Base-by-base conservation (phyloP, 2,329 filamentous ascomycete species). In the Clarireedia monteithiana region DNA sequence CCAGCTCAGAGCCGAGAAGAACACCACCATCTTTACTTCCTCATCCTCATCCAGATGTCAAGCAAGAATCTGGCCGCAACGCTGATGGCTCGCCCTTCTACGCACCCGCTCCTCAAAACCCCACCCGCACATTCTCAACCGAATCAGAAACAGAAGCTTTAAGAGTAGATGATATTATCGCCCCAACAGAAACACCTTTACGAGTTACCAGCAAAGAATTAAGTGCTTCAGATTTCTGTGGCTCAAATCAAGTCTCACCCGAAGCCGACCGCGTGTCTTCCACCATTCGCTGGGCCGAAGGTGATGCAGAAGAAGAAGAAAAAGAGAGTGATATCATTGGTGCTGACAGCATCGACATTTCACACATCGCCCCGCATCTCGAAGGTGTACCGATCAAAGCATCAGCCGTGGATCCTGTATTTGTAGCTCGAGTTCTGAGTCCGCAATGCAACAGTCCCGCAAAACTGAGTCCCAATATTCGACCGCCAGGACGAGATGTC, bases 351-450 rank as follows among this genome's bases (percentile, higher is more conserved):
- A 80, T 84, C 50, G 81, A 84, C 57, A 77, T 84, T 9, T 75
- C 78, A 45, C 75, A 78, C 58, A 78, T 83, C 26, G 76, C 83
- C 60, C 79, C 80, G 3, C 76, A 77, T 30, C 70, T 84, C n/a
- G 82, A 84, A 64, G 80, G 81, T 6, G 79, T 84, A 50, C 74
- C 77, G 1, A 73, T 84, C 61, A 81, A 77, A 65, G 73, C 76
- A 5, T 75, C 74, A 14, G 79, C 79, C 1, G 71, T 83, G 14
- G 74, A 58, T 14, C 66, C 67, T 36, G 58, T 58, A 1, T 70
- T 70, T 45, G 63, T 59, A 5, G 65, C 66, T 7, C 63, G 62
- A 39, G 62, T 69, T 6, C 47, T 69, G 1, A 65, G 62, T 48
- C 67, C 67, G 12, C 56, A 53, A 20, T 55, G 46, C 46, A 53